A percentile compares a stretch with the other conserved stretches of the same genome.
These are phyloP conservation scores for Colletotrichum siamense DNA, from an alignment of 2,329 filamentous ascomycete genomes.

Conservation along the genomic window DNA sequence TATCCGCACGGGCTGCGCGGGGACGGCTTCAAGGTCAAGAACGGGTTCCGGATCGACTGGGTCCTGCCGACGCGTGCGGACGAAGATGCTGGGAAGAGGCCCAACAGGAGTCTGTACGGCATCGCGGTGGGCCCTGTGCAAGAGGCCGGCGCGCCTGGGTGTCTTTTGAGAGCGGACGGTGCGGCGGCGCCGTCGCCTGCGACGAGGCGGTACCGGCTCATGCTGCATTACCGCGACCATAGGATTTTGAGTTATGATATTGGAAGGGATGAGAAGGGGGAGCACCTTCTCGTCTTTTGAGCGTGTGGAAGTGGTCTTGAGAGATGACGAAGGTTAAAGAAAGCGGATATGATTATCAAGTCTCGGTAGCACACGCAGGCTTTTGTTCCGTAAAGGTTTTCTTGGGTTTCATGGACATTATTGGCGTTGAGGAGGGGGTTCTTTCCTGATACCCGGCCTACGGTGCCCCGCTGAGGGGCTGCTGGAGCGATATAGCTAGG, in stretches of 20 bases:
- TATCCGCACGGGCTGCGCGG: background rate
- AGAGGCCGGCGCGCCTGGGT: slow-evolving; percentile 35
- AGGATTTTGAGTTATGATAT: slow-evolving; percentile 75
- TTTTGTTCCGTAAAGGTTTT: background rate
- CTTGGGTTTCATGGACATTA: background rate
- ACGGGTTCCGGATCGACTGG: slow-evolving; percentile 59
- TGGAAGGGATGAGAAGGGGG: slow-evolving; percentile 41
- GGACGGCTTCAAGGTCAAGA: slow-evolving; percentile 28
- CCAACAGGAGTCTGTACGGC: slow-evolving; percentile 64
- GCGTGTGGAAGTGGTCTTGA: no score
- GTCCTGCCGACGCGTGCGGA: slow-evolving; percentile 53
- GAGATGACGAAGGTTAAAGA: no score
- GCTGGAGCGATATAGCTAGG: slow-evolving; percentile 1
- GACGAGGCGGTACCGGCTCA: slow-evolving; percentile 65
- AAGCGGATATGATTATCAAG: background rate
- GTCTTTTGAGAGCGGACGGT: slow-evolving; percentile 19
- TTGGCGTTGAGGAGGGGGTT: background rate
- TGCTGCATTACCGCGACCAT: slow-evolving; percentile 76
- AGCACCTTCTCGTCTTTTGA: slow-evolving; percentile 23
- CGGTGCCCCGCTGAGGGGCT: background rate
- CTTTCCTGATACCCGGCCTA: slow-evolving; percentile 11
- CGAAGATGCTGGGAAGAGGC: slow-evolving; percentile 49
- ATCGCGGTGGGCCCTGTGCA: slow-evolving; percentile 72
- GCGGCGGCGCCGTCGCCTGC: slow-evolving; percentile 27
- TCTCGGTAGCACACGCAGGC: background rate